phyloP scores from a whole-genome alignment of 306 rosid species.

The Lagenaria siceraria region DNA sequence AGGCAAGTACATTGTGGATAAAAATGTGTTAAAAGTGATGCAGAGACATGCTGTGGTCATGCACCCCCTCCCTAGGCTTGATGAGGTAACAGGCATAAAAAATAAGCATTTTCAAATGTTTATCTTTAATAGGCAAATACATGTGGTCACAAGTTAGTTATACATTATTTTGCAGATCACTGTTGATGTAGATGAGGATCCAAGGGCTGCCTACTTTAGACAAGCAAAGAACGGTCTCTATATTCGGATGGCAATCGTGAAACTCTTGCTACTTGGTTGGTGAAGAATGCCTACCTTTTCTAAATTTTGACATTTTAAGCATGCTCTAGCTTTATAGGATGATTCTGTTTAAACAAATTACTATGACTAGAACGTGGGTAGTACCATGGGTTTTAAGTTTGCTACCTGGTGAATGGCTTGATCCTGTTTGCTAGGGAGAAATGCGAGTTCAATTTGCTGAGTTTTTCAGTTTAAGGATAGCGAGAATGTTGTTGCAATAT shows the following conservation, averaged over 20 bases:
- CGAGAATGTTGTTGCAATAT: not conserved
- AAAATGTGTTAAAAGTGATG: conserved; percentile 50
- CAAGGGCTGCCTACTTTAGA: conserved; percentile 72
- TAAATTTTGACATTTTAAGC: not conserved
- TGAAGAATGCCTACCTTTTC: conserved; percentile 10
- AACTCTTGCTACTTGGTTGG: conserved; percentile 78
- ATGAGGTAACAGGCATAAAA: conserved; percentile 33
- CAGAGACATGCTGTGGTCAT: conserved; percentile 66
- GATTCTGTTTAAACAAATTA: not conserved
- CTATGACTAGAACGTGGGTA: not conserved
- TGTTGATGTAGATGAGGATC: conserved; percentile 60
- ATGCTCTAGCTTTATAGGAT: not conserved
- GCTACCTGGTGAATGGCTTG: not conserved
- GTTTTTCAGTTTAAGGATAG: not conserved
- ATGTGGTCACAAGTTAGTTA: not conserved
- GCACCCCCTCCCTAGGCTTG: conserved; percentile 95
- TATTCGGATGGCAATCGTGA: conserved; percentile 72
- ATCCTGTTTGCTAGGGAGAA: not conserved
- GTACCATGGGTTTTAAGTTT: not conserved
- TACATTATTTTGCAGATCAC: conserved; percentile 40
- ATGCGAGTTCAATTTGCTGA: not conserved
- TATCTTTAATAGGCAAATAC: not conserved
- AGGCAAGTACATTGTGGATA: conserved; percentile 77
- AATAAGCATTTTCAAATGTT: not conserved
- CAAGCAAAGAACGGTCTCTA: conserved; percentile 84